These are phyloP conservation scores for Pittosporum tobira DNA, from an alignment of 129 eudicot species.

Conservation along the genomic window DNA sequence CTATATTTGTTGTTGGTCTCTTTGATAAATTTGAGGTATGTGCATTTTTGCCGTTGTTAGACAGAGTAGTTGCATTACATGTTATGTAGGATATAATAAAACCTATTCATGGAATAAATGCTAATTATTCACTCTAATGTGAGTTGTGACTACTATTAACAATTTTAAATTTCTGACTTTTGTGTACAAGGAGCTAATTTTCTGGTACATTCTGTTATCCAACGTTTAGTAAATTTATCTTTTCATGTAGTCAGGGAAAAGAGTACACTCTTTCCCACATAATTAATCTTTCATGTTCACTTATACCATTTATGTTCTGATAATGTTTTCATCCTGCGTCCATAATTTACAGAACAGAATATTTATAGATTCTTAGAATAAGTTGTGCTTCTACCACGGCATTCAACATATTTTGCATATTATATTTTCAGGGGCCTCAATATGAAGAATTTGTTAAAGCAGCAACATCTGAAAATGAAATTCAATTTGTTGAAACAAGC, in stretches of 20 bases:
- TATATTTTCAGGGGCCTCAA: slow-evolving; percentile 46
- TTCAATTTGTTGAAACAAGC: slow-evolving; percentile 73
- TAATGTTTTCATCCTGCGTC: not conserved
- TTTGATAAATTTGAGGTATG: slow-evolving; percentile 71
- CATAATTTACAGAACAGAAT: not conserved
- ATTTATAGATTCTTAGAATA: not conserved
- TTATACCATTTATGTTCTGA: too few species aligned
- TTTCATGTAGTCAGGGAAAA: too few species aligned
- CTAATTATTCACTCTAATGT: not conserved
- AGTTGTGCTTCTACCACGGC: not conserved
- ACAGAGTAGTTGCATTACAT: not conserved
- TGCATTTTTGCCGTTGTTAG: slow-evolving; percentile 4
- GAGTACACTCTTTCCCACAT: too few species aligned
- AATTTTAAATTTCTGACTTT: too few species aligned
- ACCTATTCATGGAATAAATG: not conserved
- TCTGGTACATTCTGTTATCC: too few species aligned
- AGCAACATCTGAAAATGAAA: slow-evolving; percentile 61
- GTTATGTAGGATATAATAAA: not conserved
- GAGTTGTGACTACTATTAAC: too few species aligned
- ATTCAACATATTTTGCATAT: not conserved
- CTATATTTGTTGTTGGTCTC: slow-evolving; percentile 48
- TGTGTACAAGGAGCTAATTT: too few species aligned
- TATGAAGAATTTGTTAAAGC: slow-evolving; percentile 75
- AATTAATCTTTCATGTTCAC: too few species aligned
- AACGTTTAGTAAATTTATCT: too few species aligned